Evolutionary conservation across 352 stramenopile genomes (phyloP), one percentile per base, ranked within the genome.

Genomic region (Pythium periplocum): DNA sequence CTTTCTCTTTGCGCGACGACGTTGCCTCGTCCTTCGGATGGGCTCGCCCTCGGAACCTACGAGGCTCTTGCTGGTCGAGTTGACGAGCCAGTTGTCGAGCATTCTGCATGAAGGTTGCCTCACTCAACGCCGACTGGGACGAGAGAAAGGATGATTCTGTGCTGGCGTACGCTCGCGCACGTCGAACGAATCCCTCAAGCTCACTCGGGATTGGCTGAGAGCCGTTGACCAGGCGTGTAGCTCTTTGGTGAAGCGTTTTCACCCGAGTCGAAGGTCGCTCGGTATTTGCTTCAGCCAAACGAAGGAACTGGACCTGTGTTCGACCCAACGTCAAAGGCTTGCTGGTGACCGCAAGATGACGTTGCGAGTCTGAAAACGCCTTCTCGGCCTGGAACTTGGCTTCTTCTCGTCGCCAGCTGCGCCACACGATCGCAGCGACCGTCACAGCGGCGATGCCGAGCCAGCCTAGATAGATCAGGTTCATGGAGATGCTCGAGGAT

Each of bases 391-490:
- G 41, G 31, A 51, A 59, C 46, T 56, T 57, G 53, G 35, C 53
- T 26, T 68, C 48, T 30, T 60, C 43, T 34, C 52, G 47, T 17
- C 57, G 52, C 32, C 61, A 64, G 7, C 66, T 57, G 1, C 47
- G 46, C 35, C 55, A n/a, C 33, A 68, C 54, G 53, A 78, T 64
- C 6, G 44, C 45, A 1, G 59, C 32, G 0, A 60, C 52, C 1
- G 63, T 64, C 11, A 64, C 30, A 0, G 67, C 64, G 3, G 44
- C 63, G 40, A 85, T 78, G 2, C 41, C 69, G 33, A 85, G 68
- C 76, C 74, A 85, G 12, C 76, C 73, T 34, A 87, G 53, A 66
- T 85, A 85, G 37, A 85, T 64, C 45, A 83, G 57, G 37, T 79
- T 82, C 9, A 77, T 69, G 10, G 65, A 74, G 6, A 53, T 51